A percentile compares a stretch with the other conserved stretches of the same genome.
Conservation (phyloP, 495 filamentous ascomycete species). For the Penicillium alfredii region DNA sequence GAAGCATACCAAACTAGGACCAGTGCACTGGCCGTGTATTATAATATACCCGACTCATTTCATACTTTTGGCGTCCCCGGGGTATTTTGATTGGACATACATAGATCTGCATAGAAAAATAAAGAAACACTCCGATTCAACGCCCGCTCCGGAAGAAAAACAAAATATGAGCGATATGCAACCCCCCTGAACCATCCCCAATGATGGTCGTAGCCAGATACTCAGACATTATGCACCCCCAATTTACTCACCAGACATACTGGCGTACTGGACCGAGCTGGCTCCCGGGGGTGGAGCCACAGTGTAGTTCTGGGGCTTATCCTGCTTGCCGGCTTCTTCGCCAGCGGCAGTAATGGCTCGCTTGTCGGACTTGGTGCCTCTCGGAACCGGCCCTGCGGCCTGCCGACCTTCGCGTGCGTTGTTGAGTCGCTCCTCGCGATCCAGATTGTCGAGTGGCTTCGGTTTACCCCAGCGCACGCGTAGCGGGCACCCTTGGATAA, state of each 20-base stretch:
- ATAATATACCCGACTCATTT: conserved; percentile 45
- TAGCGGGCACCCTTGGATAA: conserved; percentile 78
- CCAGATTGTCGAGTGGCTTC: conserved; percentile 82
- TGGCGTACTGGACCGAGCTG: conserved; percentile 76
- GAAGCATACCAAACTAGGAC: conserved; percentile 5
- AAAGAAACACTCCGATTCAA: conserved; percentile 29
- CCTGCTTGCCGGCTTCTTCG: conserved; percentile 30
- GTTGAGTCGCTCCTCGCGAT: conserved; percentile 68
- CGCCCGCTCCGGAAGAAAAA: conserved; percentile 42
- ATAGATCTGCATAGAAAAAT: conserved; percentile 35
- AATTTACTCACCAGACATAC: conserved; percentile 70
- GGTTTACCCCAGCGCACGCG: conserved; percentile 88
- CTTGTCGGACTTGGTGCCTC: conserved; percentile 24
- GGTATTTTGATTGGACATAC: conserved; percentile 35
- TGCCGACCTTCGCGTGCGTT: conserved; percentile 70
- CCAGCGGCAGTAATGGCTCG: conserved; percentile 30
- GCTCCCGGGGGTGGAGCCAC: conserved; percentile 81
- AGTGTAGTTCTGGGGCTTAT: conserved; percentile 42
- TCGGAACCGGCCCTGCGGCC: conserved; percentile 33
- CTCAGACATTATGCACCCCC: conserved; percentile 3
- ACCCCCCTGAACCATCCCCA: conserved; percentile 12
- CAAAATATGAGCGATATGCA: conserved; percentile 30
- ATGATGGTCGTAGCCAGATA: conserved; percentile 7
- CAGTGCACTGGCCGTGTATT: conserved; percentile 27
- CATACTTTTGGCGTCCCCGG: conserved; percentile 29